These are phyloP conservation scores for Hypoxylon crocopeplum DNA, from an alignment of 495 filamentous ascomycete genomes.

Conservation along the genomic window DNA sequence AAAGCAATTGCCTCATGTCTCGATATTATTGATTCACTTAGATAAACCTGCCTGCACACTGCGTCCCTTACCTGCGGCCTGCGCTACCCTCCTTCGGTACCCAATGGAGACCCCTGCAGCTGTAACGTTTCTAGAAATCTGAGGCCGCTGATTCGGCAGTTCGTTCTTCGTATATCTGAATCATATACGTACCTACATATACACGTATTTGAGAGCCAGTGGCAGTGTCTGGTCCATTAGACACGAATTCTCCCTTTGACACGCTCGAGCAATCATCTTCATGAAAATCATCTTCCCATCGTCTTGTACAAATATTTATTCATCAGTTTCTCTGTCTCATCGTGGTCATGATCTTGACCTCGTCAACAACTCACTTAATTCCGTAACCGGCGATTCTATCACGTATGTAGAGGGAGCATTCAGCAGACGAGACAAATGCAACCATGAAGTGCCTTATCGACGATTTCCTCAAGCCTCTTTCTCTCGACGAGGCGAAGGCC, in stretches of 20 bases:
- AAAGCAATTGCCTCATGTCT: slow-evolving; percentile 23
- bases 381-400: not conserved
- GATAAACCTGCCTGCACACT: slow-evolving; percentile 8
- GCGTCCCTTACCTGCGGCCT: slow-evolving; percentile 18
- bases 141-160: slow-evolving; percentile 38
- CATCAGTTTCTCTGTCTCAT: not conserved
- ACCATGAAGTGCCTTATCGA: slow-evolving; percentile 41
- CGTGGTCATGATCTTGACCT: slow-evolving; percentile 26
- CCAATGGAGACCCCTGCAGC: slow-evolving; percentile 36
- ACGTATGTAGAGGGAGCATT: not conserved
- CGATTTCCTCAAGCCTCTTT: slow-evolving; percentile 54
- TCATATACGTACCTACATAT: slow-evolving; percentile 3
- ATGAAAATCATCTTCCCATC: not conserved
- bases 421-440: slow-evolving; percentile 15
- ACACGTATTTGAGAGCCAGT: not conserved
- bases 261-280: not conserved
- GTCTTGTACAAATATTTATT: not conserved
- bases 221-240: too few relatives aligned
- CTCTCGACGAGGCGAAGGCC: slow-evolving; percentile 53
- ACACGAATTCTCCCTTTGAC: too few relatives aligned
- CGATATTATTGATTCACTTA: slow-evolving; percentile 28
- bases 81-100: slow-evolving; percentile 17
- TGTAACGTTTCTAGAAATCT: slow-evolving; percentile 44
- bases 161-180: slow-evolving; percentile 7
- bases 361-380: slow-evolving; percentile 1